Base-by-base conservation (phyloP, 176 grass and related monocot genomes). In the Zoysia japonica region DNA sequence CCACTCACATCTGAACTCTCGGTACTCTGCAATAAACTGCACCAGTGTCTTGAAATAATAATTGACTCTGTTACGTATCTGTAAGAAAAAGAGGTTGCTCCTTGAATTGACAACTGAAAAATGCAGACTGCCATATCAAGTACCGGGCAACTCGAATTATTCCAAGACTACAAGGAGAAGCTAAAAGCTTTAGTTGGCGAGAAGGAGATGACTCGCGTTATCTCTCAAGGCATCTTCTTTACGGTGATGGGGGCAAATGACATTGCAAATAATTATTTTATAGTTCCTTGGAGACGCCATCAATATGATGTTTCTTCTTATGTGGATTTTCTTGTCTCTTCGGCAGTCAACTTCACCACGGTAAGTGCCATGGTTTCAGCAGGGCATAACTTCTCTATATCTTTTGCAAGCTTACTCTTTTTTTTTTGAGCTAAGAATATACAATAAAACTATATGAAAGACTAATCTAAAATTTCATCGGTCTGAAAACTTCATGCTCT, bases 241-340 rank as follows among this genome's bases (percentile, higher is more conserved):
- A 71, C 87, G 1, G 69, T 61, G 35, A 72, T 81, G 45, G 91
- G 91, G 4, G 53, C 83, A 55, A 85, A 93, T 46, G 91, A 93
- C 78, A 28, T 93, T 9, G 14, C 49, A 70, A 93, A 93, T 45
- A 88, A 87, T 45, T 93, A 93, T 43, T 93, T 91, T 47, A 0
- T 12, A 2, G 0, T 85, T 14, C 81, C 81, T 4, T 9, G 88
- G 5, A 86, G 88, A 40, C 62, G 50, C 5, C 47, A 59, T 19
- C 2, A 71, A 16, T 93, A 86, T 20, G 91, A 91, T 37, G 38
- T 93, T 43, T 17, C 88, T 53, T 82, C 75, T 4, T 93, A 93
- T 3, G 71, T 86, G 11, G 75, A 84, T 1, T 88, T 88, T 62
- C 44, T 93, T 48, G 76, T 84, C 11, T 75, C 62, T 13, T 67